phyloP scores from a whole-genome alignment of 495 filamentous ascomycete species.

The Xylona heveae region DNA sequence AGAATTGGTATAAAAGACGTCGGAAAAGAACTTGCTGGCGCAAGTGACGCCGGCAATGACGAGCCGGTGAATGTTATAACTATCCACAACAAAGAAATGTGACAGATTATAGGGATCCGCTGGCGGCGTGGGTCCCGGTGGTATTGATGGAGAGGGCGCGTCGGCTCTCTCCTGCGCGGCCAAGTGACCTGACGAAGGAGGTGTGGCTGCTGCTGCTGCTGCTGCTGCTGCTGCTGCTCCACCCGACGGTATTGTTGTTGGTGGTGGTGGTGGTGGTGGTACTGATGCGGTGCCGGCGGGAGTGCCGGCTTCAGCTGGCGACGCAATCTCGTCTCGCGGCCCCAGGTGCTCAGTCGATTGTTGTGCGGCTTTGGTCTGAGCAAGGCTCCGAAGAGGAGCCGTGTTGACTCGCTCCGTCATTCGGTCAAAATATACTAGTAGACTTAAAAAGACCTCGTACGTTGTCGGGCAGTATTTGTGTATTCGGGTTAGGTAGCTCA shows the following conservation, averaged over 20 bases:
- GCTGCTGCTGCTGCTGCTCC: constrained; percentile 10
- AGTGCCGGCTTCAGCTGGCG: constrained; percentile 6
- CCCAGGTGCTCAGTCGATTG: constrained; percentile 12
- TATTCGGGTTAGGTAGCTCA: constrained; percentile 89
- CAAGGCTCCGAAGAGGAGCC: constrained; percentile 28
- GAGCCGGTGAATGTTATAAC: constrained; percentile 94
- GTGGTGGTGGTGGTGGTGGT: no score
- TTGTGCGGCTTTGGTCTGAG: constrained; percentile 21
- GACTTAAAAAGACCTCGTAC: constrained; percentile 89
- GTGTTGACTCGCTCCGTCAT: constrained; percentile 94
- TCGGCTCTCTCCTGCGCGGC: constrained; percentile 4
- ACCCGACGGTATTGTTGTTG: constrained; percentile 14
- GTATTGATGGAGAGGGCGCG: constrained; percentile 14
- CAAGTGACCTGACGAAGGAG: constrained; percentile 18
- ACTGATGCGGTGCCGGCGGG: constrained; percentile 8
- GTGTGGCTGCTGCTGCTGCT: constrained; percentile 9
- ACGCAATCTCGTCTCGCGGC: constrained; percentile 7
- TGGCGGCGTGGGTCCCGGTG: constrained; percentile 11
- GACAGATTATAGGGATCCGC: constrained; percentile 37
- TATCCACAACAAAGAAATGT: constrained; percentile 93
- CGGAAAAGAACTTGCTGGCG: constrained; percentile 98
- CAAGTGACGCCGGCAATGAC: constrained; percentile 97
- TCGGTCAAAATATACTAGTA: constrained; percentile 94
- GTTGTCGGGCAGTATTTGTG: constrained; percentile 99
- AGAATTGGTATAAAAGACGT: constrained; percentile 98